Conservation (phyloP, 2,329 filamentous ascomycete genomes). For the Calonectria honghensis region DNA sequence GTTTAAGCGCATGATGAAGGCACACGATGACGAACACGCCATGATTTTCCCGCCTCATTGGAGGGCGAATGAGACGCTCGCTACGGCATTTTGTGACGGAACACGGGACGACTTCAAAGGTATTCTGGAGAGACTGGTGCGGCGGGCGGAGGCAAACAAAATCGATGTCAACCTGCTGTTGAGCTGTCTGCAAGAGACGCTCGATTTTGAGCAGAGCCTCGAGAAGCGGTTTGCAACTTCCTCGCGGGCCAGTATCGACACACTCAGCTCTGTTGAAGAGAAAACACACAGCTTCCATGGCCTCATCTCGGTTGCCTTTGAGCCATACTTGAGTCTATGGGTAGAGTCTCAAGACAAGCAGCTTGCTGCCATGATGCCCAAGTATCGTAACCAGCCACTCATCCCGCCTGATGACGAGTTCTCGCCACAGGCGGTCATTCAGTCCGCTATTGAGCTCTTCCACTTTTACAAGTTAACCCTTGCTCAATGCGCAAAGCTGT, state of each 20-base stretch:
- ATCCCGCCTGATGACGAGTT: constrained; percentile 93
- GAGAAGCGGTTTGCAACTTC: constrained; percentile 87
- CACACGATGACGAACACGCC: constrained; percentile 94
- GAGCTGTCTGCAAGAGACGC: constrained; percentile 93
- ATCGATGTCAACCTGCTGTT: constrained; percentile 93
- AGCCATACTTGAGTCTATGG: constrained; percentile 97
- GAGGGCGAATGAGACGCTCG: constrained; percentile 92
- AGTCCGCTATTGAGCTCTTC: constrained; percentile 96
- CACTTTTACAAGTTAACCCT: constrained; percentile 96
- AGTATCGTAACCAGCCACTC: constrained; percentile 88
- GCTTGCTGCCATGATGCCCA: constrained; percentile 87
- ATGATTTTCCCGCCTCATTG: constrained; percentile 90
- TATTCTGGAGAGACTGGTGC: constrained; percentile 91
- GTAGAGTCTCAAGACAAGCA: constrained; percentile 97
- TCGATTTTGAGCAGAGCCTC: constrained; percentile 95
- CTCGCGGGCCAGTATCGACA: constrained; percentile 90
- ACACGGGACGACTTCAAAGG: constrained; percentile 96
- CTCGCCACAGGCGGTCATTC: constrained; percentile 89
- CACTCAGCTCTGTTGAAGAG: constrained; percentile 86
- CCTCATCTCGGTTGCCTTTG: constrained; percentile 95
- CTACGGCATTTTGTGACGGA: constrained; percentile 95
- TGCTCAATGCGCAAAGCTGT: constrained; percentile 96
- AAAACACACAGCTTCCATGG: constrained; percentile 87
- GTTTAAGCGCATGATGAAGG: constrained; percentile 97
- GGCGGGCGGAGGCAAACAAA: constrained; percentile 83